Base-by-base conservation (phyloP, 768 basidiomycete genomes). In the Gelatoporia subvermispora region DNA sequence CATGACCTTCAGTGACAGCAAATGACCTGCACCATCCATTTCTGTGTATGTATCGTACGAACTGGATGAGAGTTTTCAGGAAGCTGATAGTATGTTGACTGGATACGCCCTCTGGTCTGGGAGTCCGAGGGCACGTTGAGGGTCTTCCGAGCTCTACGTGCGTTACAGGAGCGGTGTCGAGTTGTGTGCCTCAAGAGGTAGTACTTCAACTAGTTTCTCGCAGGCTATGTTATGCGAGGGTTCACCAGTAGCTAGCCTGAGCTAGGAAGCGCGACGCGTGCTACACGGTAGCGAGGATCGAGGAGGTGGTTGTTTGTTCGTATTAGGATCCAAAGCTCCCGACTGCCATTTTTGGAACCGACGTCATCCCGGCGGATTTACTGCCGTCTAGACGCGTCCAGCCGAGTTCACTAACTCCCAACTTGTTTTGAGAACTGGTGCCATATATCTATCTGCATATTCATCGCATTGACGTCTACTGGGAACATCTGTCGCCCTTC, bases 1-100 rank as follows among this genome's bases (percentile, higher is more conserved):
- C 85, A 92, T 92, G 49, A 91, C 89, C 66, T 92, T 92, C 56
- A 92, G 71, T 3, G 89, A 84, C 36, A 92, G 63, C 34, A 84
- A 69, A 64, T 90, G 87, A 1, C 74, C 71, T 47, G 79, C 75
- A 35, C 75, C 76, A 52, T 88, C 85, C 53, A 65, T 62, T 8
- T 21, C 41, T 24, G 20, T 8, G 20, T 9, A n/a, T 35, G n/a
- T n/a, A 35, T n/a, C 35, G 35, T 35, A 9, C 9, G 35, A 9
- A n/a, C n/a, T 35, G 9, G 35, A n/a, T 35, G 35, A n/a, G 9
- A 9, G 35, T 35, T 35, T 35, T 9, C n/a, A 35, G n/a, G n/a
- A n/a, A 35, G 35, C 35, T 35, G 35, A n/a, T 9, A 9, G 35
- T 9, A n/a, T 35, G 35, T 9, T 35, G 35, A 35, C 35, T 9